Base-by-base conservation (phyloP, 2,329 filamentous ascomycete genomes). In the Aureobasidium sp. region DNA sequence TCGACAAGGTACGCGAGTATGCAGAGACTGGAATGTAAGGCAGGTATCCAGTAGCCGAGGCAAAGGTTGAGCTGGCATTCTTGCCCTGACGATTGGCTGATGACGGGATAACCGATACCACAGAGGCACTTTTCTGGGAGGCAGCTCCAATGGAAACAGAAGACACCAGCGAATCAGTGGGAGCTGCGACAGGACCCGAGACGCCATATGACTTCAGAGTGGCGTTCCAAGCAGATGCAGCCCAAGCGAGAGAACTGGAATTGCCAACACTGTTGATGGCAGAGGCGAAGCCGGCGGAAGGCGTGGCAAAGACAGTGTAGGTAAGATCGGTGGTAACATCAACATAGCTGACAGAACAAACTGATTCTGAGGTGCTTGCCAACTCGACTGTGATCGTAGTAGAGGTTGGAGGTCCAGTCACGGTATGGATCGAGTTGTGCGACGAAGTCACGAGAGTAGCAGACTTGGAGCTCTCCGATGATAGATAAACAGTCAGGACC, bases 291-390 rank as follows among this genome's bases (percentile, higher is more conserved):
- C 39, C 46, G 15, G 57, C 44, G 15, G 55, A 48, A 23, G 55
- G 32, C 5, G 44, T 51, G 1, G 57, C 46, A 41, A 50, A 10
- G 13, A 60, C 46, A 60, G 57, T 60, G 26, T 60, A 60, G 44
- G 46, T 60, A 10, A 60, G 5, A n/a, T 60, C 57, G 26, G 44
- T 60, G 3, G 57, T 60, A 2, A 60, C 57, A 9, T 60, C 46
- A 12, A 51, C 46, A 34, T 50, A 60, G 57, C 36, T 50, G 46
- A 60, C 36, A 17, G 57, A 50, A n/a, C 57, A 60, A 10, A 27
- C 46, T 20, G 46, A 51, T 29, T 59, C 44, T 20, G 55, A 57
- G 37, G 52, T 55, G 52, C 34, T 42, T 57, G 53, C 53, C 12
- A n/a, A 34, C 20, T 59, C 44, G 36, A 50, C 56, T 13, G 42